Evolutionary conservation across 2,329 filamentous ascomycete species (phyloP).

Genomic region (Drechslerella coelobrocha): DNA sequence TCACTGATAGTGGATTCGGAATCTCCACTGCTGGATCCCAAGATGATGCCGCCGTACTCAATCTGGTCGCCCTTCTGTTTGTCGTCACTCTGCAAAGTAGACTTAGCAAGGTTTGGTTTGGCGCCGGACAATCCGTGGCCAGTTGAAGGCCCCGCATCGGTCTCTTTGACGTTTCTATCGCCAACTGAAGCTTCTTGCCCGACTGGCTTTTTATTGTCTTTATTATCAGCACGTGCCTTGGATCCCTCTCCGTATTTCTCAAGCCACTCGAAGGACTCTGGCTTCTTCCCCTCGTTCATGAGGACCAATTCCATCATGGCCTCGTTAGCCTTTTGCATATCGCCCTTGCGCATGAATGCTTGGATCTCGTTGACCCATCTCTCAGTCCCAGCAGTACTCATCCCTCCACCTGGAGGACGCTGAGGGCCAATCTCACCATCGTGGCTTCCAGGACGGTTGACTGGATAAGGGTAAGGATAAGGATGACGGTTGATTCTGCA

Average conservation of each 20-base stretch:
- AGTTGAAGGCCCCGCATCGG: too few relatives aligned
- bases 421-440: not conserved
- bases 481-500: conserved; percentile 42
- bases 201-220: not conserved
- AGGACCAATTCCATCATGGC: conserved; percentile 28
- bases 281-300: conserved; percentile 47
- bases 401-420: conserved; percentile 3
- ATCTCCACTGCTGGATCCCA: conserved; percentile 5
- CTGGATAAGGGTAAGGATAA: conserved; percentile 5
- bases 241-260: conserved; percentile 6
- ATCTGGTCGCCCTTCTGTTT: not conserved
- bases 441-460: not conserved
- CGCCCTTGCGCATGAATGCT: not conserved
- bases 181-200: not conserved
- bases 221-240: not conserved
- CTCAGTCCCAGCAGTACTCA: conserved; percentile 24
- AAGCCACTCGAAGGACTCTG: conserved; percentile 32
- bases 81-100: not conserved
- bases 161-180: not conserved
- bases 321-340: conserved; percentile 17
- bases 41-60: conserved; percentile 24
- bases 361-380: conserved; percentile 36
- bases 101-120: too few relatives aligned
- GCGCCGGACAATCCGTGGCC: too few relatives aligned
- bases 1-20: conserved; percentile 12